These are phyloP conservation scores for Alternaria viburni DNA, from an alignment of 2,329 filamentous ascomycete genomes.

Conservation along the genomic window DNA sequence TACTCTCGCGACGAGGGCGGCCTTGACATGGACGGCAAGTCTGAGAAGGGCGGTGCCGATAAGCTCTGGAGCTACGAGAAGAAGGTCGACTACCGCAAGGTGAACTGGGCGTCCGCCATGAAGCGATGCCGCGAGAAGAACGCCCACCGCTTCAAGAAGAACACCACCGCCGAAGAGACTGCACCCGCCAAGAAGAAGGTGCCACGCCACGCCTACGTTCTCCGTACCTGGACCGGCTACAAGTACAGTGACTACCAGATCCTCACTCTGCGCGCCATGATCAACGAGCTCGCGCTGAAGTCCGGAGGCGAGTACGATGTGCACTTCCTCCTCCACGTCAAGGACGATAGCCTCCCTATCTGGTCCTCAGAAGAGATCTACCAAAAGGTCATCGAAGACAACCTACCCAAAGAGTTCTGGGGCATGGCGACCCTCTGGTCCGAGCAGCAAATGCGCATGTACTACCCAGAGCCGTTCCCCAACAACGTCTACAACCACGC, in stretches of 20 bases:
- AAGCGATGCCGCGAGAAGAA: constrained; percentile 58
- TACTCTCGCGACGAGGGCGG: constrained; percentile 54
- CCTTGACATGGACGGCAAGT: constrained; percentile 56
- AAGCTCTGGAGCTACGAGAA: constrained; percentile 58
- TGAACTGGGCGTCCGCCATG: constrained; percentile 58
- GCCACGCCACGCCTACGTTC: constrained; percentile 77
- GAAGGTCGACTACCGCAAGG: constrained; percentile 55
- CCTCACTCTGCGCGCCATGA: constrained; percentile 80
- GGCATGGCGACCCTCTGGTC: constrained; percentile 93
- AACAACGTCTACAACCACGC: constrained; percentile 71
- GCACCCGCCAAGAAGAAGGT: constrained; percentile 49
- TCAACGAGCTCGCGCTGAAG: constrained; percentile 79
- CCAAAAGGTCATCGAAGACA: constrained; percentile 68
- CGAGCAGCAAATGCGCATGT: constrained; percentile 86
- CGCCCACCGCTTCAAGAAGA: constrained; percentile 53
- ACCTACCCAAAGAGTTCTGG: constrained; percentile 82
- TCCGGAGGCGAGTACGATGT: constrained; percentile 88
- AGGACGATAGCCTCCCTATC: constrained; percentile 75
- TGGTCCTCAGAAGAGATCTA: constrained; percentile 78
- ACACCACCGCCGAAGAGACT: constrained; percentile 38
- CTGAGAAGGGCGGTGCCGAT: constrained; percentile 53
- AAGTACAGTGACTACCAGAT: constrained; percentile 80
- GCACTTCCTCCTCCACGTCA: constrained; percentile 84
- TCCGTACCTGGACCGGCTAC: constrained; percentile 85
- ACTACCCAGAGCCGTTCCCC: constrained; percentile 88